A percentile compares a stretch with the other conserved stretches of the same genome.
phyloP scores from a whole-genome alignment of 2,329 filamentous ascomycete species.

The Colletotrichum tropicicola region DNA sequence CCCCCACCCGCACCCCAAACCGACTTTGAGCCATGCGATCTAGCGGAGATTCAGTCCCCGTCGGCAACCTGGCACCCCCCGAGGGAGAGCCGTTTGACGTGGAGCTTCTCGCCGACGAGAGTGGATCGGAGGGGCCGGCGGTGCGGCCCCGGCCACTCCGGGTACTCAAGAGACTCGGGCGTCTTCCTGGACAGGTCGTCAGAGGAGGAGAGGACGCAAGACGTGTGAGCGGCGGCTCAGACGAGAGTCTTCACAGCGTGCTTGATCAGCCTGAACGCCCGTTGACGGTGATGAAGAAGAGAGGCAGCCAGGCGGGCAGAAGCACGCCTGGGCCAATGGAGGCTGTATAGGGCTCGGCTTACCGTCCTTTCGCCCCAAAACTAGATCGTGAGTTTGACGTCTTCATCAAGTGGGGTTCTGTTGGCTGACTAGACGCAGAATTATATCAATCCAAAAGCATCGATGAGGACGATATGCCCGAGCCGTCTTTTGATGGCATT shows the following conservation, averaged over 20 bases:
- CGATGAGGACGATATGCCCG: not conserved
- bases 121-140: conserved; percentile 5
- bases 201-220: conserved; percentile 30
- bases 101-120: conserved; percentile 41
- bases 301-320: conserved; percentile 30
- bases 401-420: not conserved
- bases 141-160: conserved; percentile 56
- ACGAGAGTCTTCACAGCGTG: conserved; percentile 37
- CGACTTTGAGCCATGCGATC: not conserved
- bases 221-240: conserved; percentile 35
- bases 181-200: not conserved
- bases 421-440: not conserved
- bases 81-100: conserved; percentile 36
- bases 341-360: not conserved
- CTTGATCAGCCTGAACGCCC: conserved; percentile 36
- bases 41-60: not conserved
- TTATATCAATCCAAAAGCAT: not conserved
- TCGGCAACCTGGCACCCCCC: conserved; percentile 45
- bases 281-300: conserved; percentile 47
- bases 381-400: not conserved
- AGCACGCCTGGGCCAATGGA: not conserved
- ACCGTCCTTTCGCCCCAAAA: not conserved
- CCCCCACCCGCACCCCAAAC: conserved; percentile 1
- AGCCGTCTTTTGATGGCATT: not conserved
- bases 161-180: conserved; percentile 53